Conservation (phyloP, 2,329 filamentous ascomycete species). For the Helicocarpus griseus region DNA sequence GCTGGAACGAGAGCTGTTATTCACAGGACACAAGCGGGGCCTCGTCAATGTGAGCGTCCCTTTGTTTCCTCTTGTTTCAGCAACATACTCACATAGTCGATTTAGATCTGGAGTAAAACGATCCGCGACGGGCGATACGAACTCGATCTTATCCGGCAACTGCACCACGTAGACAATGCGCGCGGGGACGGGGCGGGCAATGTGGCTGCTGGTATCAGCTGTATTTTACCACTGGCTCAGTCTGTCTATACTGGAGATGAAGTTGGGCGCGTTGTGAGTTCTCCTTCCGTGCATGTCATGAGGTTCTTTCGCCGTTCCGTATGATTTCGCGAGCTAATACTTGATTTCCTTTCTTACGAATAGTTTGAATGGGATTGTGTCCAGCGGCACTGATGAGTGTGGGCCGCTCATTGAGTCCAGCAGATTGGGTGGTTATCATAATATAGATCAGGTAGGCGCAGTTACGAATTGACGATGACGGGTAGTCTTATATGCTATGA, state of each 20-base stretch:
- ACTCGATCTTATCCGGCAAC: conserved; percentile 65
- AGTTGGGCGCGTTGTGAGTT: conserved; percentile 74
- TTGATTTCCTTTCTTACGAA: background rate
- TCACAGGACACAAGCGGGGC: conserved; percentile 78
- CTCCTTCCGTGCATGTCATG: background rate
- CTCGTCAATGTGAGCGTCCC: conserved; percentile 56
- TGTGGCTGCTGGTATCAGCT: conserved; percentile 63
- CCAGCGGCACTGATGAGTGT: conserved; percentile 36
- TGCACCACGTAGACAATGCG: conserved; percentile 68
- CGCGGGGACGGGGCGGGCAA: conserved; percentile 48
- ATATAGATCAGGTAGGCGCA: too few species aligned
- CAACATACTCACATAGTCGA: background rate
- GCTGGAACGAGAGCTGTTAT: conserved; percentile 74
- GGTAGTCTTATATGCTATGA: too few species aligned
- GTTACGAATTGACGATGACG: too few species aligned
- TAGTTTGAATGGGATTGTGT: conserved; percentile 52
- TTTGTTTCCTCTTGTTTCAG: background rate
- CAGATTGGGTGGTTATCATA: background rate
- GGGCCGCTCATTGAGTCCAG: too few species aligned
- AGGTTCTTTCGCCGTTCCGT: background rate
- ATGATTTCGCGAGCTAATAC: background rate
- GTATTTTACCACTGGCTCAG: conserved; percentile 71
- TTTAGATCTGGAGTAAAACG: conserved; percentile 47
- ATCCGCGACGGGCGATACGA: conserved; percentile 58
- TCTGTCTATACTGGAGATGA: conserved; percentile 92